These are phyloP conservation scores for Hysterium pulicare DNA, from an alignment of 2,329 filamentous ascomycete genomes.

Conservation along the genomic window DNA sequence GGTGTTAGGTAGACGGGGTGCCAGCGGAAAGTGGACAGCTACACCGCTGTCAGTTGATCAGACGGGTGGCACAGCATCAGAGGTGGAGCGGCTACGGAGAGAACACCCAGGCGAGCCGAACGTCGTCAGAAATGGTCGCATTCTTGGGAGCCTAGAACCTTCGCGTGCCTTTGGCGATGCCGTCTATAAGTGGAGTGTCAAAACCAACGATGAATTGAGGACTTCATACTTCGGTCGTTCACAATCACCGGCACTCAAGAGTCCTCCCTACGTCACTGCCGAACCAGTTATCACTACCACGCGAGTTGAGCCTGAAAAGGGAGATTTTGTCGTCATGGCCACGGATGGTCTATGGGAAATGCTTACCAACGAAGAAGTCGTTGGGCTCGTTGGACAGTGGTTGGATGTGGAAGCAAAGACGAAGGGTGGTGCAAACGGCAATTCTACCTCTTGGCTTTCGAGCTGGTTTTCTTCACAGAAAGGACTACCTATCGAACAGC, in stretches of 20 bases:
- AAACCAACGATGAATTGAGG: constrained; percentile 79
- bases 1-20: constrained; percentile 75
- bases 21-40: constrained; percentile 86
- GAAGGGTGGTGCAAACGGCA: constrained; percentile 33
- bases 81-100: constrained; percentile 75
- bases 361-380: constrained; percentile 97
- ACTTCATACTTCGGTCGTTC: constrained; percentile 82
- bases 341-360: constrained; percentile 99
- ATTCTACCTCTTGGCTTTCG: constrained; percentile 62
- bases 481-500: constrained; percentile 72
- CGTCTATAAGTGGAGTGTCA: constrained; percentile 90
- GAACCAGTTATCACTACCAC: constrained; percentile 94
- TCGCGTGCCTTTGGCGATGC: constrained; percentile 95
- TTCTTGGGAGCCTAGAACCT: constrained; percentile 88
- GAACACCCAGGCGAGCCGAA: constrained; percentile 87
- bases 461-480: constrained; percentile 62
- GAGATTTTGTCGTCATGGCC: constrained; percentile 94
- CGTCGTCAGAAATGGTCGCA: constrained; percentile 83
- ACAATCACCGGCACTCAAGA: constrained; percentile 74
- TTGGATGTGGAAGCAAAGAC: constrained; percentile 68
- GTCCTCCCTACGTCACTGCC: constrained; percentile 93
- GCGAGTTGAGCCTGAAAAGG: constrained; percentile 80
- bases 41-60: constrained; percentile 89
- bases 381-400: constrained; percentile 95
- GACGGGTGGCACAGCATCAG: constrained; percentile 83